Percentiles rank a stretch among this genome's conserved stretches.
Conservation (phyloP, 1,139 yeast species). For the Suhomyces bribrorum region DNA sequence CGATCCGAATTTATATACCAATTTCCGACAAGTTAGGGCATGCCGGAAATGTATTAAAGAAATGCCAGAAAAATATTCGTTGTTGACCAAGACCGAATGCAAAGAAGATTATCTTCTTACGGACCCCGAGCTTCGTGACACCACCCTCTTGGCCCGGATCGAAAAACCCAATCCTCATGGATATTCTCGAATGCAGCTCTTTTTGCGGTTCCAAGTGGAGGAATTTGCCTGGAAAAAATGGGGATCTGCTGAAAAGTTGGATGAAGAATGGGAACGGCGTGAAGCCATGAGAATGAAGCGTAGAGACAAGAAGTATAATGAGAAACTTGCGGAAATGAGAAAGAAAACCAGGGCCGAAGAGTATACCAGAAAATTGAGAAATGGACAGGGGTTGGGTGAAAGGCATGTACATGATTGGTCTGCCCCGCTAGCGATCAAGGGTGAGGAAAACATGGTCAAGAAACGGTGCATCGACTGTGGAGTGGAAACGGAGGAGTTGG, state of each 20-base stretch:
- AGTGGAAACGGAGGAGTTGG: slow-evolving; percentile 73
- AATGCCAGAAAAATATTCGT: slow-evolving; percentile 82
- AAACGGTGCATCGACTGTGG: slow-evolving; percentile 84
- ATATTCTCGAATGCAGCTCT: slow-evolving; percentile 90
- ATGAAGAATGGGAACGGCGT: slow-evolving; percentile 87
- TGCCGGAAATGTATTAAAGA: slow-evolving; percentile 75
- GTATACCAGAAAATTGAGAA: slow-evolving; percentile 66
- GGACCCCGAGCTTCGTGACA: slow-evolving; percentile 86
- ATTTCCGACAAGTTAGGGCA: slow-evolving; percentile 67
- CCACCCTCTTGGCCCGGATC: slow-evolving; percentile 64
- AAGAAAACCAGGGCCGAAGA: slow-evolving; percentile 92
- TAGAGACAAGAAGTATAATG: slow-evolving; percentile 76
- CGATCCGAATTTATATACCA: slow-evolving; percentile 68
- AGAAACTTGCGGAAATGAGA: slow-evolving; percentile 80
- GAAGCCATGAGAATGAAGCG: slow-evolving; percentile 71
- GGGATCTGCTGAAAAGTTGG: slow-evolving; percentile 89
- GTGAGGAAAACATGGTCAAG: slow-evolving; percentile 43
- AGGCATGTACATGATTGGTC: slow-evolving; percentile 82
- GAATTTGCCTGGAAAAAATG: slow-evolving; percentile 90
- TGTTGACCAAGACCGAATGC: slow-evolving; percentile 94
- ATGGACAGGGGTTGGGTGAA: slow-evolving; percentile 52
- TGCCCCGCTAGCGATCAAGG: slow-evolving; percentile 46
- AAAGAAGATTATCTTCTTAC: slow-evolving; percentile 88
- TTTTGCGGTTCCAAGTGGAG: slow-evolving; percentile 85
- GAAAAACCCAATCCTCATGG: slow-evolving; percentile 96